phyloP scores from a whole-genome alignment of 148 eudicot species.

The Euryodendron excelsum region DNA sequence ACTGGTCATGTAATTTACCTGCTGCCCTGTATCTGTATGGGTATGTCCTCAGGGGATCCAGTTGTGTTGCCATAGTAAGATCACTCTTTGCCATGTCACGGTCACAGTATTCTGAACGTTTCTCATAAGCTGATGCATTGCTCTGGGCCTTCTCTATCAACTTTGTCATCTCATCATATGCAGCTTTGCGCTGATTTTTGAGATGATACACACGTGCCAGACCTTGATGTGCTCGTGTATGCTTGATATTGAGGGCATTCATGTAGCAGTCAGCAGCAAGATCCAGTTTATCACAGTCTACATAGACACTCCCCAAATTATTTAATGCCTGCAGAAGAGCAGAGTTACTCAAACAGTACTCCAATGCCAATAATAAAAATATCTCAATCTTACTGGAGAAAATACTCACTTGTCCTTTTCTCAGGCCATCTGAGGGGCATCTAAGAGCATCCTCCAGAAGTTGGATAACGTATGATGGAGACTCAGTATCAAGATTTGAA shows the following conservation, averaged over 20 bases:
- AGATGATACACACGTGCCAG: slow-evolving; percentile 76
- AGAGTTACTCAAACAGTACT: slow-evolving; percentile 16
- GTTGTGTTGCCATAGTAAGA: slow-evolving; percentile 64
- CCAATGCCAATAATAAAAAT: neutral
- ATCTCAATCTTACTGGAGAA: neutral
- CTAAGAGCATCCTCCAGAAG: slow-evolving; percentile 82
- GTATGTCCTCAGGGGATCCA: slow-evolving; percentile 77
- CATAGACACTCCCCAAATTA: slow-evolving; percentile 82
- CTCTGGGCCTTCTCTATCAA: slow-evolving; percentile 79
- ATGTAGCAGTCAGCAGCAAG: slow-evolving; percentile 82
- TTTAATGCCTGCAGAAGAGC: slow-evolving; percentile 58
- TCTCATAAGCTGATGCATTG: slow-evolving; percentile 86
- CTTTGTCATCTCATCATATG: slow-evolving; percentile 85
- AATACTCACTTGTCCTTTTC: slow-evolving; percentile 78
- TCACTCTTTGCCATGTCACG: slow-evolving; percentile 80
- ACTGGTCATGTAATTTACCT: slow-evolving; percentile 39
- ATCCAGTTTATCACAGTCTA: slow-evolving; percentile 79
- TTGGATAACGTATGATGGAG: slow-evolving; percentile 58
- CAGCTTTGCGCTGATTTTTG: slow-evolving; percentile 72
- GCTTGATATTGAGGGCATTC: slow-evolving; percentile 78
- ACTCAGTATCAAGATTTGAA: slow-evolving; percentile 67
- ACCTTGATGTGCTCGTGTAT: slow-evolving; percentile 90
- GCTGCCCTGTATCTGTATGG: slow-evolving; percentile 92
- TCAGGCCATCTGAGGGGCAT: slow-evolving; percentile 87
- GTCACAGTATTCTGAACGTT: slow-evolving; percentile 84